A percentile compares a stretch with the other conserved stretches of the same genome.
These are phyloP conservation scores for Wickerhamiella bombiphila DNA, from an alignment of 805 yeast genomes.

Conservation along the genomic window DNA sequence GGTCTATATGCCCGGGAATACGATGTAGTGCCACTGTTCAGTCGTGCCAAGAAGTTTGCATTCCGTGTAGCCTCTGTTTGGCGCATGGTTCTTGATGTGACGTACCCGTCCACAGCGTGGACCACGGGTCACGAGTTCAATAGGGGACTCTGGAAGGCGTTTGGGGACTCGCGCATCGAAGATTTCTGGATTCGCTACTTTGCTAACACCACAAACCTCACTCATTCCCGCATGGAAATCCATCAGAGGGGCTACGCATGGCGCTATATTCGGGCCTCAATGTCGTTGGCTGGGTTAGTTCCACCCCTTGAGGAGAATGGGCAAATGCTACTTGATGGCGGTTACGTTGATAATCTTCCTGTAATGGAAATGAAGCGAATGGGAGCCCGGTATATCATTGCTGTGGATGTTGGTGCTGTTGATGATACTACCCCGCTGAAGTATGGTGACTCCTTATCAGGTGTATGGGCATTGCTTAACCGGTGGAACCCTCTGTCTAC, in stretches of 20 bases:
- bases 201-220: slow-evolving; percentile 86
- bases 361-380: slow-evolving; percentile 76
- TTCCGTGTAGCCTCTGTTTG: slow-evolving; percentile 70
- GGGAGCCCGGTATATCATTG: slow-evolving; percentile 77
- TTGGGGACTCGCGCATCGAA: slow-evolving; percentile 84
- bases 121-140: slow-evolving; percentile 96
- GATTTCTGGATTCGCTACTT: slow-evolving; percentile 88
- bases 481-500: slow-evolving; percentile 80
- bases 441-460: slow-evolving; percentile 87
- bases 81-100: slow-evolving; percentile 71
- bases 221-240: slow-evolving; percentile 88
- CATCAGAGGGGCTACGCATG: slow-evolving; percentile 89
- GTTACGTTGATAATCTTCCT: slow-evolving; percentile 86
- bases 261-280: slow-evolving; percentile 89
- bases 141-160: slow-evolving; percentile 92
- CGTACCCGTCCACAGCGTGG: slow-evolving; percentile 87
- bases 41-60: slow-evolving; percentile 75
- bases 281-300: slow-evolving; percentile 86
- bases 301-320: slow-evolving; percentile 82
- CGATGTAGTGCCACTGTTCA: slow-evolving; percentile 80
- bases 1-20: slow-evolving; percentile 89
- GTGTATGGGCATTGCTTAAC: slow-evolving; percentile 78
- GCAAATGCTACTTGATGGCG: slow-evolving; percentile 88
- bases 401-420: slow-evolving; percentile 90
- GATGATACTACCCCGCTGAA: slow-evolving; percentile 83